Evolutionary conservation across 169 alveolate genomes (phyloP), one percentile per base, ranked within the genome.

Genomic region (Babesia gibsoni): DNA sequence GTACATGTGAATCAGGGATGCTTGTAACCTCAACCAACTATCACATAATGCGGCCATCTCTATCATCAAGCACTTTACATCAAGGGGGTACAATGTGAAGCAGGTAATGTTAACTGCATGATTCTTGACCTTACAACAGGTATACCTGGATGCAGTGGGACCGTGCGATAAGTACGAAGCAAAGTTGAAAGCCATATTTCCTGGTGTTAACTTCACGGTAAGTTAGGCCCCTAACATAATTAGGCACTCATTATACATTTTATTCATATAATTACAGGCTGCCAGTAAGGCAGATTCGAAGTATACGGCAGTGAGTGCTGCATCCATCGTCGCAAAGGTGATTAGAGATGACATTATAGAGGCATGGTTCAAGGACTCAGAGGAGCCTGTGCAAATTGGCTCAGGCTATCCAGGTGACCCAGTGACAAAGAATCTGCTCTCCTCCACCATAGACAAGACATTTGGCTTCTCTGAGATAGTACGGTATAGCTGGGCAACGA

Each of bases 311-410:
- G 99, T 97, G 35, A 91, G 98, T 67, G 99, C 99, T 14, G 99
- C 99, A 0, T 94, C 98, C 25, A 96, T 97, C 29, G 84, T 91
- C 57, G 99, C 99, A 23, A 97, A 97, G 84, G 99, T 97, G 30
- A 91, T 96, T 37, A 89, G 99, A 78, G 99, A 96, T 84, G 63
- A 67, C 72, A 78, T 73, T 89, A 89, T 83, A 37, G 73, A 70
- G 56, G 59, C 48, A 29, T 86, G 92, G 92, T 18, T 35, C 33
- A 52, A 58, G 20, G 33, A 46, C 37, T 41, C 49, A 36, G 52
- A 52, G 58, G 79, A 72, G n/a, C 78, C 46, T 16, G 74, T 59
- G 41, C 58, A 77, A 30, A 73, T 88, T 27, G 92, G 92, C 3
- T 88, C 91, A 22, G 92, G 92, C 2, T 88, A 88, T 52, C 96